These are phyloP conservation scores for Boletus bicolor DNA, from an alignment of 768 basidiomycete genomes.

Conservation along the genomic window DNA sequence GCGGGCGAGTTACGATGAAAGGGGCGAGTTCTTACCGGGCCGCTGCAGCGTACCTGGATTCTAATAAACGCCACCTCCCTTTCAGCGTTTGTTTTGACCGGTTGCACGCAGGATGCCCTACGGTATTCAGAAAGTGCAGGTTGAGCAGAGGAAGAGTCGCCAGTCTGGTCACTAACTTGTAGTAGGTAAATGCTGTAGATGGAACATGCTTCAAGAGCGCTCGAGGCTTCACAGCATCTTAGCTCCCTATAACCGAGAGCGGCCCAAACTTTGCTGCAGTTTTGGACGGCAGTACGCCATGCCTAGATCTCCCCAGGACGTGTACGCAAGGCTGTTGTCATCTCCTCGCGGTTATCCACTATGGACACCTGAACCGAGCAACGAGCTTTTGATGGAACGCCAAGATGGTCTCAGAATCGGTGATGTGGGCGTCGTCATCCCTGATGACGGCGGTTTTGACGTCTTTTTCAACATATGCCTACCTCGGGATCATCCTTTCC, in stretches of 20 bases:
- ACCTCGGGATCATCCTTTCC: conserved; percentile 25
- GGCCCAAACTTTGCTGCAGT: background rate
- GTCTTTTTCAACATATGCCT: conserved; percentile 35
- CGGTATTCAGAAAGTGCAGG: background rate
- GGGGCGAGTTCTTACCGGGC: too few relatives aligned
- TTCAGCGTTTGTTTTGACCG: background rate
- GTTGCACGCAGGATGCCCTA: background rate
- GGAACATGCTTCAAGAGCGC: background rate
- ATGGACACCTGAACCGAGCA: conserved; percentile 30
- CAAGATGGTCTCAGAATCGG: conserved; percentile 30
- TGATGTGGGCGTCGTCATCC: conserved; percentile 27
- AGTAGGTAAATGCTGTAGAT: background rate
- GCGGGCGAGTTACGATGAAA: background rate
- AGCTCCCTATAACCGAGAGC: background rate
- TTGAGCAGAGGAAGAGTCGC: background rate
- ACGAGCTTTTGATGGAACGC: conserved; percentile 22
- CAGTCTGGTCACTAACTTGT: too few relatives aligned
- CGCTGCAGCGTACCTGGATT: too few relatives aligned
- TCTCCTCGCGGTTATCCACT: conserved; percentile 28
- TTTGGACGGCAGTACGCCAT: background rate
- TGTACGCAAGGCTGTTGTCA: conserved; percentile 12
- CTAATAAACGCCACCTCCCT: background rate
- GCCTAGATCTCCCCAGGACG: conserved; percentile 5
- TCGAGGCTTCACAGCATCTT: background rate
- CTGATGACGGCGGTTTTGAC: conserved; percentile 30